These are phyloP conservation scores for Bryoglossum gracile DNA, from an alignment of 495 filamentous ascomycete species.

Conservation along the genomic window DNA sequence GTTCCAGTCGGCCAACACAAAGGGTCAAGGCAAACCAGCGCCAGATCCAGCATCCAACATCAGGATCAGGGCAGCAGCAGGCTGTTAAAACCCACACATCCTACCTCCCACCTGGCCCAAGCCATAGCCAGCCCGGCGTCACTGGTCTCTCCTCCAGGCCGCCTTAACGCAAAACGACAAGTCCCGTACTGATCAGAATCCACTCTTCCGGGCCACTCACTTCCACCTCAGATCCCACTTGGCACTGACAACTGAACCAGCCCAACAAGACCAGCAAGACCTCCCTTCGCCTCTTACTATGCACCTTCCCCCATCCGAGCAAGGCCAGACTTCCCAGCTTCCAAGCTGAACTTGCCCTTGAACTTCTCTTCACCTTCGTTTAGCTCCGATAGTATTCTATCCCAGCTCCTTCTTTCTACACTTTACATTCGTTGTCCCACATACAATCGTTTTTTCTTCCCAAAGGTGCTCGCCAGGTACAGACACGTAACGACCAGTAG, in stretches of 20 bases:
- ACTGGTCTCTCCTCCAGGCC: too few species aligned
- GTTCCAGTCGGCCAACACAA: too few species aligned
- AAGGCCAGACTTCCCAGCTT: constrained; percentile 13
- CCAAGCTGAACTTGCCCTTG: background rate
- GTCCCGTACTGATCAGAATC: constrained; percentile 1
- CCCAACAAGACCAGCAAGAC: background rate
- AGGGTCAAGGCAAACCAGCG: too few species aligned
- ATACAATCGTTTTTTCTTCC: constrained; percentile 4
- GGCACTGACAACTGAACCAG: background rate
- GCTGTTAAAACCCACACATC: too few species aligned
- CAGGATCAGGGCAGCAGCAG: too few species aligned
- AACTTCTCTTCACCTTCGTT: constrained; percentile 9
- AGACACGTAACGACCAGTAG: constrained; percentile 6
- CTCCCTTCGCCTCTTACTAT: background rate
- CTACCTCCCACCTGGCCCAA: too few species aligned
- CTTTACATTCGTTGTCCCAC: constrained; percentile 19
- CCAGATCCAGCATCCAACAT: too few species aligned
- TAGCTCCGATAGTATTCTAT: constrained; percentile 17
- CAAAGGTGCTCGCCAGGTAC: constrained; percentile 9
- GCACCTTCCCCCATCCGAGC: constrained; percentile 12
- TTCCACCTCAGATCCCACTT: background rate
- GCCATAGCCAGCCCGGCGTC: too few species aligned
- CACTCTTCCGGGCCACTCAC: constrained; percentile 7
- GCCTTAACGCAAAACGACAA: too few species aligned
- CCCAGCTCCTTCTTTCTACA: constrained; percentile 5